A percentile compares a stretch with the other conserved stretches of the same genome.
phyloP scores from a whole-genome alignment of 2,329 filamentous ascomycete species.

The Bimuria novae-zelandiae region DNA sequence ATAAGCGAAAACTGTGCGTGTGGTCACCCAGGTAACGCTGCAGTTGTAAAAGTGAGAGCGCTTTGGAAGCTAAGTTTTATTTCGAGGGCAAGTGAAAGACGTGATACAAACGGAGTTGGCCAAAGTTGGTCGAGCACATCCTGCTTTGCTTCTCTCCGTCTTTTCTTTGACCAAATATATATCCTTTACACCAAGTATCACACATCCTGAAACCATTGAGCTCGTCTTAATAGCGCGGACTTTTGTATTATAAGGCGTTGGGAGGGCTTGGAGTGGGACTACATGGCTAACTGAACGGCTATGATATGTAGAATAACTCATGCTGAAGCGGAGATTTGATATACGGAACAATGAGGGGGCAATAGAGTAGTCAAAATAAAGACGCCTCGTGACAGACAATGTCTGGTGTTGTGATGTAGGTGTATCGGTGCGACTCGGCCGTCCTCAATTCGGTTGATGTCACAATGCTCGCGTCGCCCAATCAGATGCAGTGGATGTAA shows the following conservation, averaged over 20 bases:
- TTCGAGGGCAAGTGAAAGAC: not conserved
- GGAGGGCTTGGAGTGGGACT: too few species aligned
- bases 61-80: not conserved
- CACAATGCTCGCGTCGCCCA: constrained; percentile 24
- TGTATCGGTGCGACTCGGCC: constrained; percentile 6
- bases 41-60: not conserved
- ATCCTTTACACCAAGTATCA: too few species aligned
- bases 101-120: not conserved
- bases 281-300: too few species aligned
- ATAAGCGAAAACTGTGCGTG: not conserved
- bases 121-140: too few species aligned
- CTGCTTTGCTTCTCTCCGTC: too few species aligned
- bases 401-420: not conserved
- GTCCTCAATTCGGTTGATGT: constrained; percentile 22
- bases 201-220: too few species aligned
- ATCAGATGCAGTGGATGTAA: constrained; percentile 23
- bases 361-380: not conserved
- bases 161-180: too few species aligned
- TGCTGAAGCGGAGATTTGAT: too few species aligned
- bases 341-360: not conserved
- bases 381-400: not conserved
- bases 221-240: too few species aligned
- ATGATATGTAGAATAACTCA: too few species aligned
- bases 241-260: too few species aligned
- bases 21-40: not conserved